Evolutionary conservation across 108 stramenopile species (phyloP), one percentile per base, ranked within the genome.

Genomic region (Bacterosira constricta): DNA sequence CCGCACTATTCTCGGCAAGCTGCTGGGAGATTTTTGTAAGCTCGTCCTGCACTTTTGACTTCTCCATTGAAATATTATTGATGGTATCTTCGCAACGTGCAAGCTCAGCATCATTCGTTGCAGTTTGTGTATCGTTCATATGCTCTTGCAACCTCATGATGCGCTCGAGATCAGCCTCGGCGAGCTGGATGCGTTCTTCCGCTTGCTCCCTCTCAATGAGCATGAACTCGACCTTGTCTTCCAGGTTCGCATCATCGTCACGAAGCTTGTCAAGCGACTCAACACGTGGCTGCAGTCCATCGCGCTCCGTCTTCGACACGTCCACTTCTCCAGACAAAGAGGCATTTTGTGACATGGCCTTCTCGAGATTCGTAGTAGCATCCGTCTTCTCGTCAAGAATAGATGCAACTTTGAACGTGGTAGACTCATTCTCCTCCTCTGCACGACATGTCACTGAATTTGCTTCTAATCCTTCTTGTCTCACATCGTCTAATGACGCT

Each of bases 401-500:
- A 36, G 17, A 44, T 29, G 60, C 46, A 18, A 83, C 39, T 37
- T 72, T 30, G 27, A 61, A 15, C 32, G 58, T 17, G 50, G 55
- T 49, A 26, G 52, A 45, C 17, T 55, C 42, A 18, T 46, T n/a
- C 54, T 52, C 42, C 38, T 71, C 36, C 57, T 20, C 54, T 80
- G 61, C 31, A 17, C 70, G 31, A 72, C 71, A 13, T 63, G 57
- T 37, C 67, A 32, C 41, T 71, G 53, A 31, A 52, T 35, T 38
- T 59, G 42, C 23, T 36, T 46, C 11, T 72, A 37, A 18, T 79
- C 68, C n/a, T 25, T 69, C 62, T 7, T 46, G 50, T 8, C 34
- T 61, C 50, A 75, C 37, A 0, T 34, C n/a, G 4, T 64, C 67
- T 15, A 79, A 30, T 35, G 68, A 77, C 15, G 65, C 67, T 35